phyloP scores from a whole-genome alignment of 2,329 filamentous ascomycete species.

The Fusarium vanettenii region DNA sequence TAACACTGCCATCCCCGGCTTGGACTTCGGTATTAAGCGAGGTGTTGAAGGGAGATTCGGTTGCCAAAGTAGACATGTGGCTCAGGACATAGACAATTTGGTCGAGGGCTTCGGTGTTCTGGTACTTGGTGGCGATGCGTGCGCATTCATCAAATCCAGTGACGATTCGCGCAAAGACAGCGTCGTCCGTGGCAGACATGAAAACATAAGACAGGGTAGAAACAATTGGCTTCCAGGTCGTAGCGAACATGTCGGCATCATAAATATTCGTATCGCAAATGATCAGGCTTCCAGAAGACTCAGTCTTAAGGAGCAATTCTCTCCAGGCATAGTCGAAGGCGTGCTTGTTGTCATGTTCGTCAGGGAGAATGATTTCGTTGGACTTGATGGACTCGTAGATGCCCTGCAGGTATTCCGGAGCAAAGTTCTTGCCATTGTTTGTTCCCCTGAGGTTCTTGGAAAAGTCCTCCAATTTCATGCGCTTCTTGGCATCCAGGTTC shows the following conservation, averaged over 20 bases:
- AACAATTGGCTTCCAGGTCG: conserved; percentile 94
- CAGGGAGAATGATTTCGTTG: conserved; percentile 95
- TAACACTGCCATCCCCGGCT: conserved; percentile 89
- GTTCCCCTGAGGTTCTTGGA: conserved; percentile 89
- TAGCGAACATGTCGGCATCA: conserved; percentile 97
- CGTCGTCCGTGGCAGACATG: conserved; percentile 97
- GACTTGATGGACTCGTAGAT: conserved; percentile 93
- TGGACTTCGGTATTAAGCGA: conserved; percentile 95
- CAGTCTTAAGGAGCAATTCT: conserved; percentile 87
- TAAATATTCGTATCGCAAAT: conserved; percentile 93
- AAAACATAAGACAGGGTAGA: conserved; percentile 98
- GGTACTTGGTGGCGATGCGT: conserved; percentile 87
- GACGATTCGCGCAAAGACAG: conserved; percentile 93
- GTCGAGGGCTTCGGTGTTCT: conserved; percentile 86
- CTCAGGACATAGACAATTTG: conserved; percentile 92
- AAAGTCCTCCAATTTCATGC: conserved; percentile 89
- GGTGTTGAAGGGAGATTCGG: conserved; percentile 81
- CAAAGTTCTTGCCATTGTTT: conserved; percentile 87
- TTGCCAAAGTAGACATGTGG: conserved; percentile 88
- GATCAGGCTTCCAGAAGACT: conserved; percentile 77
- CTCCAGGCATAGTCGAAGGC: conserved; percentile 99
- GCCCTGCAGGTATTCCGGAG: conserved; percentile 81
- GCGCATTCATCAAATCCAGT: conserved; percentile 97
- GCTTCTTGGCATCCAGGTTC: conserved; percentile 80
- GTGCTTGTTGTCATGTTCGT: conserved; percentile 96